Percentiles rank a stretch among this genome's conserved stretches.
Conservation (phyloP, 768 basidiomycete species). For the Suillus plorans region DNA sequence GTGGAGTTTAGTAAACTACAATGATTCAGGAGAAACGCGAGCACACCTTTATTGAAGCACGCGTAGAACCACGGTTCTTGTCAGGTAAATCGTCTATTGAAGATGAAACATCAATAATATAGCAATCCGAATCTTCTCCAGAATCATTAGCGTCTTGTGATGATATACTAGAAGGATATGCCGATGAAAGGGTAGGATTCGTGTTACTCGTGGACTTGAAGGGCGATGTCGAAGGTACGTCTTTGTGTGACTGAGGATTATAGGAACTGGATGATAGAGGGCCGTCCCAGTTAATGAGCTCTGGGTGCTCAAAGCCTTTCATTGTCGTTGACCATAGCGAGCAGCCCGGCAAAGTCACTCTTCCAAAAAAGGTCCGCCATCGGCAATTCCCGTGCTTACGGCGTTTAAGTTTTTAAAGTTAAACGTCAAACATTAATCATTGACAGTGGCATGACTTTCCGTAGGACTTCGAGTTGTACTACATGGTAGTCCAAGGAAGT, state of each 20-base stretch:
- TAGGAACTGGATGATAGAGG: not conserved
- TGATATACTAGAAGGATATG: not conserved
- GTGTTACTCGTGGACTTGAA: not conserved
- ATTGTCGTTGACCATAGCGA: not conserved
- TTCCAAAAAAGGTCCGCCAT: not conserved
- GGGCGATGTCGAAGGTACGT: not conserved
- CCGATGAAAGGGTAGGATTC: not conserved
- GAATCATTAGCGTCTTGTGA: not conserved
- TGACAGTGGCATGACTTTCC: no score
- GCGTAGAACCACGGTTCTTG: conserved; percentile 11
- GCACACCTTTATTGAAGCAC: conserved; percentile 15
- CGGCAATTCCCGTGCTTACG: conserved; percentile 1
- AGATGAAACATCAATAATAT: not conserved
- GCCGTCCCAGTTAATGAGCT: not conserved
- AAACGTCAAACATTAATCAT: no score
- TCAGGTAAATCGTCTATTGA: not conserved
- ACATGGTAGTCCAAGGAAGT: no score
- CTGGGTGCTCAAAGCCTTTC: not conserved
- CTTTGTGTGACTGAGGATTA: not conserved
- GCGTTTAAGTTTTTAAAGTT: no score
- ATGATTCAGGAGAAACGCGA: conserved; percentile 1
- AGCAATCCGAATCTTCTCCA: not conserved
- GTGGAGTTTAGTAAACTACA: not conserved
- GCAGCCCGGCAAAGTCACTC: not conserved
- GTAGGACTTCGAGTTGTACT: no score